These are phyloP conservation scores for Filobasidium wieringae DNA, from an alignment of 768 basidiomycete species.

Conservation along the genomic window DNA sequence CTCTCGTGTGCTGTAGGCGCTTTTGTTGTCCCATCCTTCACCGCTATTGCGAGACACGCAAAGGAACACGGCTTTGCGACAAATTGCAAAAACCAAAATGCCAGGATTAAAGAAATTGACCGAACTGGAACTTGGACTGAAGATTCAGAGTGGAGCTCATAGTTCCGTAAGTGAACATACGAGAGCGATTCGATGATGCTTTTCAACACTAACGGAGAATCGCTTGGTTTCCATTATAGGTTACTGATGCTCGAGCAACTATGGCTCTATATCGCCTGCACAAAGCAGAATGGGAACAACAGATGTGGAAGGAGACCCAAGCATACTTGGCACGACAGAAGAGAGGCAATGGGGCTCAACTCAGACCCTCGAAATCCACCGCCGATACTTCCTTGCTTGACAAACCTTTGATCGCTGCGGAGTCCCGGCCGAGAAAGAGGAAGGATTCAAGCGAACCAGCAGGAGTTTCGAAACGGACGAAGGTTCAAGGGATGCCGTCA, in stretches of 20 bases:
- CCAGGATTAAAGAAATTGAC: conserved; percentile 69
- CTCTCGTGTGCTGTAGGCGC: conserved; percentile 37
- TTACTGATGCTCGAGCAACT: conserved; percentile 83
- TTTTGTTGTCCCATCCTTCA: conserved; percentile 41
- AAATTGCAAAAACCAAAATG: conserved; percentile 51
- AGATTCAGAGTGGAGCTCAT: conserved; percentile 82
- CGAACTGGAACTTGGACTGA: conserved; percentile 60
- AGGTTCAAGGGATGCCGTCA: too few relatives aligned
- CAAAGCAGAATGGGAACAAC: conserved; percentile 71
- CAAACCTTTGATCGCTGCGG: too few relatives aligned
- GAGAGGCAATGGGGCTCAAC: conserved; percentile 10
- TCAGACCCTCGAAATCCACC: background rate
- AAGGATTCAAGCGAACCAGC: conserved; percentile 8
- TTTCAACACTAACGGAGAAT: background rate
- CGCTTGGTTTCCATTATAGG: conserved; percentile 42
- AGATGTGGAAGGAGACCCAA: conserved; percentile 32
- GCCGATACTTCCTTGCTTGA: too few relatives aligned
- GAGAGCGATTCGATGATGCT: background rate
- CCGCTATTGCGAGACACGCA: conserved; percentile 41
- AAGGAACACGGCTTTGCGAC: conserved; percentile 41
- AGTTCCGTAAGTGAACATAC: conserved; percentile 64
- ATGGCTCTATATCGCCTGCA: conserved; percentile 85
- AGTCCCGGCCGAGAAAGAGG: conserved; percentile 1
- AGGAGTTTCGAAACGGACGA: too few relatives aligned
- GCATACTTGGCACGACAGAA: conserved; percentile 26